Evolutionary conservation across 164 flowering plant species (phyloP), one percentile per base, ranked within the genome.

Genomic region (Kingdonia uniflora): DNA sequence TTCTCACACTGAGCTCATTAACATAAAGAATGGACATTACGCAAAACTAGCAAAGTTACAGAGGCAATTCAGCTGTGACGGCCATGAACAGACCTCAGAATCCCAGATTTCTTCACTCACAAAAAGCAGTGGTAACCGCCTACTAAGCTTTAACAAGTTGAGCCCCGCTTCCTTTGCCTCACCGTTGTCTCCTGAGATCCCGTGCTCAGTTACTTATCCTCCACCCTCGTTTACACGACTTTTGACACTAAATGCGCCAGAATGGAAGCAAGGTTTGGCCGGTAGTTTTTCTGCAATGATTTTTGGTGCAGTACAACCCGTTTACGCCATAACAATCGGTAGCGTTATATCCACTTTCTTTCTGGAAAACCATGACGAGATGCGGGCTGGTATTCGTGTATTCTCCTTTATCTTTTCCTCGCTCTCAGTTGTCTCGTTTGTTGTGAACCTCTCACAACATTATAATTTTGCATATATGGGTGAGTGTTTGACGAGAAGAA

Each of bases 391-490:
- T 21, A 82, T 90, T 8, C 67, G 80, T 24, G 71, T 54, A 15
- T 90, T 79, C 59, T 60, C 80, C 6, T 35, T 90, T 1, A 72
- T 84, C 46, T 84, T 90, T 73, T 65, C 57, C 49, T 48, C 67
- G 2, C 84, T 90, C 46, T 62, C 84, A 11, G n/a, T 84, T 15
- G 16, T 76, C 47, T 86, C 94, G 15, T 44, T 89, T 39, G 25
- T 61, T 5, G 42, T 81, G 17, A 89, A 82, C 59, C 71, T 86
- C 29, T 51, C 67, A 23, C 97, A 89, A 49, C 95, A 89, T 64
- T 86, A 84, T 69, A 78, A 73, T 51, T 89, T 89, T 54, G 83
- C 88, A 0, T 79, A 73, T 65, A 80, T 86, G 94, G 97, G 95
- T 2, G 97, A 78, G 69, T 57, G 39, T 37, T 70, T 90, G 6